These are phyloP conservation scores for Chenopodium formosanum DNA, from an alignment of 148 eudicot species.

Conservation along the genomic window DNA sequence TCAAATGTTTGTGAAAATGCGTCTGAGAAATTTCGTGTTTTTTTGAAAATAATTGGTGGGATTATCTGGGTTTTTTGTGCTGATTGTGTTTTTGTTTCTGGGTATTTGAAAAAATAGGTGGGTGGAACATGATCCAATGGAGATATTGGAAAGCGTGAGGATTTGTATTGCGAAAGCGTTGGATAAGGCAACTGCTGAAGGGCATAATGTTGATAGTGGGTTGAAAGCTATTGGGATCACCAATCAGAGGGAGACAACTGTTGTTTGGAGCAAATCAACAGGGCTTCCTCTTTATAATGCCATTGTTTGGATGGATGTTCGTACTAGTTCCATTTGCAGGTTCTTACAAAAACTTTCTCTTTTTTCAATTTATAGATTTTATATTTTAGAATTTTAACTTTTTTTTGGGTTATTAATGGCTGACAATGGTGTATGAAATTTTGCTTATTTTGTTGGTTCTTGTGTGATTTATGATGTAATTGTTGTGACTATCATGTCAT, in stretches of 20 bases:
- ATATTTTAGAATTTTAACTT: not conserved
- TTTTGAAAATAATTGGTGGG: slow-evolving; percentile 4
- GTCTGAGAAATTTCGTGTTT: slow-evolving; percentile 5
- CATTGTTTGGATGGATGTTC: slow-evolving; percentile 98
- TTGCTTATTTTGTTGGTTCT: slow-evolving; percentile 9
- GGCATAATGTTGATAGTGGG: slow-evolving; percentile 77
- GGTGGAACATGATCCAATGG: slow-evolving; percentile 99
- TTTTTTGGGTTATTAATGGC: not conserved
- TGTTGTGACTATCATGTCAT: not conserved
- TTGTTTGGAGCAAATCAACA: slow-evolving; percentile 92
- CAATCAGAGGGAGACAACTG: slow-evolving; percentile 94
- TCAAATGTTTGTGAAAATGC: slow-evolving; percentile 16
- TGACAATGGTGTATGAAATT: not conserved
- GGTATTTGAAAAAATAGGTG: slow-evolving; percentile 44
- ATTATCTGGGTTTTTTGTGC: slow-evolving; percentile 18
- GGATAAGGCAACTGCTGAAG: slow-evolving; percentile 90
- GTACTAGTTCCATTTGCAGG: slow-evolving; percentile 97
- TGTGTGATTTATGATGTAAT: not conserved
- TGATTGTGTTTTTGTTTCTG: slow-evolving; percentile 4
- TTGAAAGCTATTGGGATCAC: slow-evolving; percentile 94
- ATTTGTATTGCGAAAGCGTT: slow-evolving; percentile 76
- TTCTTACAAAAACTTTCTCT: slow-evolving; percentile 17
- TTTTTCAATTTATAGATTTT: not conserved
- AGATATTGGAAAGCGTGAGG: slow-evolving; percentile 88
- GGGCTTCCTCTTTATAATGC: slow-evolving; percentile 85